These are phyloP conservation scores for Colletotrichum spaethianum DNA, from an alignment of 2,329 filamentous ascomycete genomes.

Conservation along the genomic window DNA sequence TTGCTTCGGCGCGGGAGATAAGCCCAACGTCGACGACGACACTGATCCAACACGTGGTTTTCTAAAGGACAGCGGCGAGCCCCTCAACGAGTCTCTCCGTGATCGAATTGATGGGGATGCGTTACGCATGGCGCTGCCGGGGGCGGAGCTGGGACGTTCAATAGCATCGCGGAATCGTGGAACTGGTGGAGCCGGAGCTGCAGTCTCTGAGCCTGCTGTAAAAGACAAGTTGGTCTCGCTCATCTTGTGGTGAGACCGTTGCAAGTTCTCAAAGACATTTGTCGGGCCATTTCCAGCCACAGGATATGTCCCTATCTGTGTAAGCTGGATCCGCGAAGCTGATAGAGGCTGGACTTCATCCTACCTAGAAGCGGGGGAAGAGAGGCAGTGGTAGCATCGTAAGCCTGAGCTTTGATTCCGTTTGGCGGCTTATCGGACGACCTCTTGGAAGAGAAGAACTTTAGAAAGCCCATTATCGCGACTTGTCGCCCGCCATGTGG, in stretches of 20 bases:
- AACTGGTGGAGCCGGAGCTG: conserved; percentile 49
- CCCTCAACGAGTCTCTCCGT: conserved; percentile 41
- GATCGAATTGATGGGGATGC: conserved; percentile 23
- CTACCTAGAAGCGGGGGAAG: conserved; percentile 55
- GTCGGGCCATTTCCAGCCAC: conserved; percentile 57
- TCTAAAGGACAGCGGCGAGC: conserved; percentile 40
- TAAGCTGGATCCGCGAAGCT: conserved; percentile 17
- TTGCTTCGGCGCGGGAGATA: conserved; percentile 20
- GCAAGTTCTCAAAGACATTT: conserved; percentile 53
- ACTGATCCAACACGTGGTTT: conserved; percentile 36
- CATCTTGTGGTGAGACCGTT: conserved; percentile 50
- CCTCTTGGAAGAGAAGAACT: conserved; percentile 51
- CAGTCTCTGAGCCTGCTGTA: conserved; percentile 44
- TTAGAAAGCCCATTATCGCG: conserved; percentile 53
- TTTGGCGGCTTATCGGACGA: conserved; percentile 40
- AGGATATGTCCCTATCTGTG: conserved; percentile 53
- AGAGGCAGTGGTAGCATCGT: conserved; percentile 54
- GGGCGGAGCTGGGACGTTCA: conserved; percentile 56
- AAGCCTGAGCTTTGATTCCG: conserved; percentile 53
- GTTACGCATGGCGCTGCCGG: conserved; percentile 41
- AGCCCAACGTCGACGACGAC: conserved; percentile 15
- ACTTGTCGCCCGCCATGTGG: conserved; percentile 30
- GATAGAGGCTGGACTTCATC: background rate
- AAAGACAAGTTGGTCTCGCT: conserved; percentile 45
- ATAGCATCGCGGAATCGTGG: conserved; percentile 49